Conservation (phyloP, 1,284 basidiomycete species). For the Heterobasidion occidentale region DNA sequence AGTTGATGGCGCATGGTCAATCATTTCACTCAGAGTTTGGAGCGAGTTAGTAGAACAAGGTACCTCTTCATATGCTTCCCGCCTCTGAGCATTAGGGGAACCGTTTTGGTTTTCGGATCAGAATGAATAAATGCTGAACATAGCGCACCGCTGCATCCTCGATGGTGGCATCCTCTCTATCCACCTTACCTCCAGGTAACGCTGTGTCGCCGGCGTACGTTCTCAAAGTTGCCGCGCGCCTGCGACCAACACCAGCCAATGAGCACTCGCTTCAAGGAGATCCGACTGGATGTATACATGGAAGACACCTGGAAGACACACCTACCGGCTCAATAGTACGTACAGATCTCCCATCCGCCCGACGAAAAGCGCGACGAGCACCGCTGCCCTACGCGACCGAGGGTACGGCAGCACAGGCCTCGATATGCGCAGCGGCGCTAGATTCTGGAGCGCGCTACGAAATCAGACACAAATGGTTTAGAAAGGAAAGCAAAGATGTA, state of each 20-base stretch:
- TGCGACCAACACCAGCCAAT: slow-evolving; percentile 18
- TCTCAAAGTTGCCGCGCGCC: slow-evolving; percentile 62
- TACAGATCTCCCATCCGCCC: slow-evolving; percentile 77
- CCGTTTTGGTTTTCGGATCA: neutral
- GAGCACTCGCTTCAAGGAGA: neutral
- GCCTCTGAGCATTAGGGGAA: slow-evolving; percentile 35
- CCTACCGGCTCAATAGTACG: slow-evolving; percentile 70
- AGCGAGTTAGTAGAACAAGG: neutral
- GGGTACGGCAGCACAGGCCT: slow-evolving; percentile 35
- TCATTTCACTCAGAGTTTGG: neutral
- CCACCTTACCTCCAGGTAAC: slow-evolving; percentile 76
- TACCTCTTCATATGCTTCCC: slow-evolving; percentile 72
- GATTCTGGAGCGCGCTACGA: slow-evolving; percentile 50
- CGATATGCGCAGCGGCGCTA: slow-evolving; percentile 45
- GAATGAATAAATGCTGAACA: neutral
- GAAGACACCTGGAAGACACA: slow-evolving; percentile 7
- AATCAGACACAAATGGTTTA: neutral
- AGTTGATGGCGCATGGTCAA: neutral
- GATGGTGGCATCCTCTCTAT: slow-evolving; percentile 53
- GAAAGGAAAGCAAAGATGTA: neutral
- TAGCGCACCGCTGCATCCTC: slow-evolving; percentile 74
- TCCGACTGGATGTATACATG: neutral
- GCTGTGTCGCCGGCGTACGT: slow-evolving; percentile 82
- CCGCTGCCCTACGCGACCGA: slow-evolving; percentile 54
- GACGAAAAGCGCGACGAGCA: slow-evolving; percentile 74